Conservation (phyloP, 306 rosid species). For the Vachellia collinsii region DNA sequence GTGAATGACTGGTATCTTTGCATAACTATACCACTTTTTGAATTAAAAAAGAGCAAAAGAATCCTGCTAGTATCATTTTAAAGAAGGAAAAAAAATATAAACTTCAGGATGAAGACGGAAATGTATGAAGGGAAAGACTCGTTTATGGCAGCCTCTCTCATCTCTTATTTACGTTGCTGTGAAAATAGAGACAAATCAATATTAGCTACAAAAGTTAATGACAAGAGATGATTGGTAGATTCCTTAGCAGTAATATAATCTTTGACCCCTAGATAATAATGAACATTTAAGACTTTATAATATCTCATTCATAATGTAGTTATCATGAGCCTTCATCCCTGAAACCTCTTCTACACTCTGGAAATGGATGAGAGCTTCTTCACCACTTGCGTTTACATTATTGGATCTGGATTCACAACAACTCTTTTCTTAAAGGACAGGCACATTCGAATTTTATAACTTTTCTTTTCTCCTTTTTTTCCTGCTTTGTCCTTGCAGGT, state of each 20-base stretch:
- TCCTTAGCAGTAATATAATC: neutral
- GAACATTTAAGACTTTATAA: neutral
- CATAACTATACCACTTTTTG: neutral
- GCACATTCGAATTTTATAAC: conserved; percentile 17
- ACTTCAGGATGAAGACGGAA: neutral
- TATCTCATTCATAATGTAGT: neutral
- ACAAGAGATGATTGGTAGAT: neutral
- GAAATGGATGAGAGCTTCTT: conserved; percentile 19
- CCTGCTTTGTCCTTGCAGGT: conserved; percentile 49
- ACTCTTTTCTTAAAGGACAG: neutral
- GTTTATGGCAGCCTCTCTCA: neutral
- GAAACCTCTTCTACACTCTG: neutral
- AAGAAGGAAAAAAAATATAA: neutral
- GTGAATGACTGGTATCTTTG: neutral
- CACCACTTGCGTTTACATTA: neutral
- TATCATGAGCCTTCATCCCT: neutral
- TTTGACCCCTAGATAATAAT: neutral
- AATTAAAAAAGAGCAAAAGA: conserved; percentile 5
- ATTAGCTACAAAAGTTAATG: neutral
- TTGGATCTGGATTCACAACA: neutral
- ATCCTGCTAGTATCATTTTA: neutral
- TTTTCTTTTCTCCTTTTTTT: neutral
- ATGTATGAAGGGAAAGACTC: neutral
- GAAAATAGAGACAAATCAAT: neutral
- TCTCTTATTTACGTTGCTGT: neutral